Evolutionary conservation across 306 rosid species (phyloP), one percentile per base, ranked within the genome.

Genomic region (Sophora flavescens): DNA sequence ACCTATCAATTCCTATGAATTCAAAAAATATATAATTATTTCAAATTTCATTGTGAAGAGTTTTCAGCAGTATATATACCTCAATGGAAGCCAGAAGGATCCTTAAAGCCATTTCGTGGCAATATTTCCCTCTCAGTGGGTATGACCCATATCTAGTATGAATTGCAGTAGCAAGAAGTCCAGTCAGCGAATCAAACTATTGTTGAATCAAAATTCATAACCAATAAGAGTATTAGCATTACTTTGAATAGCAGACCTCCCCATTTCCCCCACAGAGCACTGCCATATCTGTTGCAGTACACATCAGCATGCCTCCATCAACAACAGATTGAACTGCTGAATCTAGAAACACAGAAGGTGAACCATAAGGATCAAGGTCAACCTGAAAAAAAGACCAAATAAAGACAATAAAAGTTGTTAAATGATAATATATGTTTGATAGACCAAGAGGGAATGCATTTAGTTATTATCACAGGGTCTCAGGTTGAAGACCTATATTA

Each of bases 201-300:
- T 60, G 44, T 22, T 48, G 32, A 60, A 63, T 5, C 39, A 53
- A 77, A 72, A 56, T 16, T 68, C 17, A 70, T 5, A 63, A 68
- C 10, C 22, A 53, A 74, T 33, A 80, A 77, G 80, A 75, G 70
- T 42, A 78, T 17, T 35, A 80, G 65, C 80, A 89, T 87, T 90
- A 92, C 99, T 96, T 96, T 71, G 99, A 89, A 87, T 96, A 91
- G 96, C 98, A 96, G 74, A 92, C 99, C 86, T 96, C 98, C 89
- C 99, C 99, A 30, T 93, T 96, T 51, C 93, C 97, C 78, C 99
- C 97, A 64, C 99, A 96, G 45, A 96, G 91, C 54, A 92, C 96
- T 15, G 99, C 98, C 99, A 96, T 92, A 80, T 96, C 98, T 16
- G 99, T 96, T 82, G 98, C 99, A 8, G 98, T 96, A 67, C 99